Percentiles rank a stretch among this genome's conserved stretches.
phyloP scores from a whole-genome alignment of 2,329 filamentous ascomycete genomes.

The Calonectria hongkongensis region DNA sequence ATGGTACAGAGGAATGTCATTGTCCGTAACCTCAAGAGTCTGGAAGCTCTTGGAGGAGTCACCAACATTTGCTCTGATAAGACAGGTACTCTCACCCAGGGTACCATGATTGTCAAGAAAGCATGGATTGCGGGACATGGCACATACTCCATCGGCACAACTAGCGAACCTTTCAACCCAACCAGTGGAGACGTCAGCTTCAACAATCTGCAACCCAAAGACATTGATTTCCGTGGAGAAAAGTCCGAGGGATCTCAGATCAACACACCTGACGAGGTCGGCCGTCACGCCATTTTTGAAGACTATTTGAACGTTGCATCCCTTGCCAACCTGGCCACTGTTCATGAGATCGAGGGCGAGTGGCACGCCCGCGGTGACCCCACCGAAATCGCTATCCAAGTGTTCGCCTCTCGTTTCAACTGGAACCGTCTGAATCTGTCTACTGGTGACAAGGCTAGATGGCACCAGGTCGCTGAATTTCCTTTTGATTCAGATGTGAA shows the following conservation, averaged over 20 bases:
- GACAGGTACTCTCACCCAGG: conserved; percentile 73
- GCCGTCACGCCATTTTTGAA: conserved; percentile 58
- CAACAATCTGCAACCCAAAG: conserved; percentile 58
- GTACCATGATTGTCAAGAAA: conserved; percentile 73
- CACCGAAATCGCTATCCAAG: conserved; percentile 82
- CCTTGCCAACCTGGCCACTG: conserved; percentile 79
- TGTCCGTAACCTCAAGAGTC: conserved; percentile 70
- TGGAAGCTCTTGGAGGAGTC: conserved; percentile 76
- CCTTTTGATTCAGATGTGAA: conserved; percentile 85
- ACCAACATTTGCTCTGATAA: conserved; percentile 76
- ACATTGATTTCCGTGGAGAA: conserved; percentile 57
- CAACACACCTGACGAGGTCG: conserved; percentile 35
- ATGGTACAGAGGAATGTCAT: conserved; percentile 74
- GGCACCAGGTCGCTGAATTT: conserved; percentile 79
- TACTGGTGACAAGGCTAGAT: conserved; percentile 68
- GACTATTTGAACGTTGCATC: conserved; percentile 78
- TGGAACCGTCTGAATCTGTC: conserved; percentile 74
- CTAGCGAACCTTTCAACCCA: conserved; percentile 75
- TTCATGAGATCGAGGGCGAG: conserved; percentile 71
- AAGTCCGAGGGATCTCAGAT: neutral
- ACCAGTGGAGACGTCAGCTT: conserved; percentile 68
- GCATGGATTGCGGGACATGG: conserved; percentile 70
- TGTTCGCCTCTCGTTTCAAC: conserved; percentile 81
- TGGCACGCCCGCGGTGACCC: conserved; percentile 81
- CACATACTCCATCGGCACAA: conserved; percentile 68